Evolutionary conservation across 2,329 filamentous ascomycete species (phyloP), one percentile per base, ranked within the genome.

Genomic region (Microcyclospora tardicrescens): DNA sequence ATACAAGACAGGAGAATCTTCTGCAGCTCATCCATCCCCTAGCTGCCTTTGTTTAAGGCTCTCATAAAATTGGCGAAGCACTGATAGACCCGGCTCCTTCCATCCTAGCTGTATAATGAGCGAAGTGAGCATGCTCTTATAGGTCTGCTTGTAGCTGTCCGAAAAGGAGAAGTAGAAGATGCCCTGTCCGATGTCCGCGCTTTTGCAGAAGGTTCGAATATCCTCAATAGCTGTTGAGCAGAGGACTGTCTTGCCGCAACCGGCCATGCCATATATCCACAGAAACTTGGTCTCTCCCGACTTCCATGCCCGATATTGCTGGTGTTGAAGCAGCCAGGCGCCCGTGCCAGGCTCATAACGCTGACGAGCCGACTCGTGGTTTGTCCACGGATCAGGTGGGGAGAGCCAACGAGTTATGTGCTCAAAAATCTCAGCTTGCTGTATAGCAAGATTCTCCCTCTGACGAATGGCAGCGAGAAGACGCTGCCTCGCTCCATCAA

Each of bases 81-180:
- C 40, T 13, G 43, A 47, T 9, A 39, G 35, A n/a, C 40, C 43
- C 8, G 49, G 42, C 35, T 48, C 37, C 16, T 34, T 41, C 36
- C 42, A 38, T n/a, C 43, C 44, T 3, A 54, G 41, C 36, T 53
- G 49, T 9, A 24, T 33, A 11, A 52, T 35, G 16, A 49, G 33
- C 6, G 47, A 51, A 9, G 34, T 32, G 5, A 51, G 38, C 1
- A 51, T 33, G 28, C 42, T 35, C 12, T 42, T 32, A 34, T 43
- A 39, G 1, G 36, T 28, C 36, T 54, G 49, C 40, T 53, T 53
- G 12, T 36, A 24, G n/a, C 43, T 34, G 28, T 52, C 47, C 2
- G 45, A 47, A 36, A 52, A 52, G n/a, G 44, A 43, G 35, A 52
- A 48, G 39, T 52, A 51, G 38, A 48, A 52, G 15, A 47, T 19